Conservation (phyloP, 148 eudicot species). For the Vaccinium darrowii region DNA sequence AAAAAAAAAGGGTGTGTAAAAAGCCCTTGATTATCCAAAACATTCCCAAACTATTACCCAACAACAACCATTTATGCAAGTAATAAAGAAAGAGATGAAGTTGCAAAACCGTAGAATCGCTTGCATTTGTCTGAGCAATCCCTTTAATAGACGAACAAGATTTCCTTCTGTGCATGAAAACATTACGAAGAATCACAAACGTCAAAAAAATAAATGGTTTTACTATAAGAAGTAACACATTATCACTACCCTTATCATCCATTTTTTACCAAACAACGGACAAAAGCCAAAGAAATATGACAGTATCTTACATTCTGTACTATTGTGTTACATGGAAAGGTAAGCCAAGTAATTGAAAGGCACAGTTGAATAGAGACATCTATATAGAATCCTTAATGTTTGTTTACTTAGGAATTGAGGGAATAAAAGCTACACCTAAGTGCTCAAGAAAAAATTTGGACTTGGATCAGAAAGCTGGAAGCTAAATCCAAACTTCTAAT, state of each 20-base stretch:
- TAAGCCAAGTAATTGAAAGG: neutral
- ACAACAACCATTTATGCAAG: neutral
- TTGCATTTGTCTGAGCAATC: constrained; percentile 20
- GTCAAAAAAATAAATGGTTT: neutral
- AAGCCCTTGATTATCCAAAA: neutral
- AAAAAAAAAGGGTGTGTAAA: neutral
- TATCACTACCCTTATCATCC: neutral
- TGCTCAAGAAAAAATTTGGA: neutral
- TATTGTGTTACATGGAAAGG: neutral
- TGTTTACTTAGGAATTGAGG: neutral
- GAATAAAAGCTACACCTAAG: neutral
- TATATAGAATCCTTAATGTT: neutral
- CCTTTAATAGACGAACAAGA: constrained; percentile 18
- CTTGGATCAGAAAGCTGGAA: neutral
- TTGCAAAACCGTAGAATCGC: constrained; percentile 29
- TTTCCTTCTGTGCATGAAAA: constrained; percentile 28
- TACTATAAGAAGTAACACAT: neutral
- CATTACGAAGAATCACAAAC: neutral
- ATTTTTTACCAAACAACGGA: neutral
- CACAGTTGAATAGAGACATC: neutral
- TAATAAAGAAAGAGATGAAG: constrained; percentile 4
- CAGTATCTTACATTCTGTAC: neutral
- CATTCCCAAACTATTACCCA: neutral
- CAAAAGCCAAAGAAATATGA: neutral
- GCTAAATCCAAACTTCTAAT: neutral